These are phyloP conservation scores for Wickerhamiella cacticola DNA, from an alignment of 805 yeast genomes.

Conservation along the genomic window DNA sequence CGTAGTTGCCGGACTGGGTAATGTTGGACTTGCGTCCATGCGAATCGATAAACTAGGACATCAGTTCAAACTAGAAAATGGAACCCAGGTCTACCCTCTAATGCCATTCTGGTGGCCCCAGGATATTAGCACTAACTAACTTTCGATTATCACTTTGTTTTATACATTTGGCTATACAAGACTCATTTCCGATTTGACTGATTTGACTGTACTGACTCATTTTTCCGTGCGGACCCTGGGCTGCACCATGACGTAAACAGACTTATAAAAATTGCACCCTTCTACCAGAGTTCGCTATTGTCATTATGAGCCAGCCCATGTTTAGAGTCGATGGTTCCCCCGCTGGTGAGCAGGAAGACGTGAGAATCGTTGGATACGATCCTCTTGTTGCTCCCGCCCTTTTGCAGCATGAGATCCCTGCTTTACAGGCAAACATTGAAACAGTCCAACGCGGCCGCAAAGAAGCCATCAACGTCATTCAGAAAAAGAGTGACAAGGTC, in stretches of 20 bases:
- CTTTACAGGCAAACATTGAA: slow-evolving; percentile 41
- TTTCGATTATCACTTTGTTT: no score
- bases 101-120: slow-evolving; percentile 72
- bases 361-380: slow-evolving; percentile 66
- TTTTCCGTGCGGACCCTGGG: not conserved
- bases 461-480: slow-evolving; percentile 62
- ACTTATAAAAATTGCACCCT: not conserved
- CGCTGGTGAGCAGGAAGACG: slow-evolving; percentile 50
- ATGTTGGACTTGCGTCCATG: slow-evolving; percentile 55
- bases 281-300: not conserved
- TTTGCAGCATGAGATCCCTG: slow-evolving; percentile 70
- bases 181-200: not conserved
- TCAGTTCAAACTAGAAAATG: slow-evolving; percentile 14
- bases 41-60: slow-evolving; percentile 31
- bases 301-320: slow-evolving; percentile 24
- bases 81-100: slow-evolving; percentile 39
- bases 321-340: slow-evolving; percentile 25
- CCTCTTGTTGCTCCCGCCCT: slow-evolving; percentile 90
- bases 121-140: not conserved
- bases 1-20: slow-evolving; percentile 43
- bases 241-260: not conserved
- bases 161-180: not conserved
- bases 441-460: slow-evolving; percentile 68
- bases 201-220: not conserved
- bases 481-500: slow-evolving; percentile 68